A percentile compares a stretch with the other conserved stretches of the same genome.
Conservation (phyloP, 2,329 filamentous ascomycete species). For the Aspergillus ochraceus region DNA sequence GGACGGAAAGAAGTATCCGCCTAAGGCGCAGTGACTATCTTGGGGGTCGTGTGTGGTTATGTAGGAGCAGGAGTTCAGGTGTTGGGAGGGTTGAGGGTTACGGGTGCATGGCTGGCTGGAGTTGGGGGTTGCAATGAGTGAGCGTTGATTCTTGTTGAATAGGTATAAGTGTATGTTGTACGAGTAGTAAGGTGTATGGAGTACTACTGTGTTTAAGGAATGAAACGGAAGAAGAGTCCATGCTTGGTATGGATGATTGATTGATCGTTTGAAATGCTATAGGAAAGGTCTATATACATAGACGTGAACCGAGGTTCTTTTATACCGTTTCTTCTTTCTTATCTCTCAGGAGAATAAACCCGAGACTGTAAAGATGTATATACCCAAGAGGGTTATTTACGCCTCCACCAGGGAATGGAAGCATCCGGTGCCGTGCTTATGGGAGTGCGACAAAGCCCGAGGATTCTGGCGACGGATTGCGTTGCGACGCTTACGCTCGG, state of each 20-base stretch:
- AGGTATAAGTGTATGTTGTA: no score
- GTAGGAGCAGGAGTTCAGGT: neutral
- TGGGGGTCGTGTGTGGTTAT: constrained; percentile 19
- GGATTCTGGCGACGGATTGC: constrained; percentile 1
- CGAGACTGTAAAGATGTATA: neutral
- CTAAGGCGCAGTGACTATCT: constrained; percentile 56
- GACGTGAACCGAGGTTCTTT: neutral
- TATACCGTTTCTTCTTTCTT: neutral
- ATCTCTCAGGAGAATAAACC: no score
- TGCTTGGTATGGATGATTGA: neutral
- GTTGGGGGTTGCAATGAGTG: no score
- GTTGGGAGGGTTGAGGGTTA: neutral
- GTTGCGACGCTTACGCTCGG: neutral
- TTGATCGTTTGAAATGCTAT: neutral
- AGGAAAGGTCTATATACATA: neutral
- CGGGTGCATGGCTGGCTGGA: neutral
- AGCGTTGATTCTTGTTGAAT: no score
- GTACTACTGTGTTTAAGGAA: no score
- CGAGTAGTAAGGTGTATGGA: no score
- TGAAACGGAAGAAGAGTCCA: no score
- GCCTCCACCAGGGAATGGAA: constrained; percentile 21
- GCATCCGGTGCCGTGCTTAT: constrained; percentile 22
- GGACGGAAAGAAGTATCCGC: constrained; percentile 64
- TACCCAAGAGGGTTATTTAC: neutral
- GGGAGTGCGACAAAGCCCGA: constrained; percentile 9